Base-by-base conservation (phyloP, 2,329 filamentous ascomycete genomes). In the Diplodia seriata region DNA sequence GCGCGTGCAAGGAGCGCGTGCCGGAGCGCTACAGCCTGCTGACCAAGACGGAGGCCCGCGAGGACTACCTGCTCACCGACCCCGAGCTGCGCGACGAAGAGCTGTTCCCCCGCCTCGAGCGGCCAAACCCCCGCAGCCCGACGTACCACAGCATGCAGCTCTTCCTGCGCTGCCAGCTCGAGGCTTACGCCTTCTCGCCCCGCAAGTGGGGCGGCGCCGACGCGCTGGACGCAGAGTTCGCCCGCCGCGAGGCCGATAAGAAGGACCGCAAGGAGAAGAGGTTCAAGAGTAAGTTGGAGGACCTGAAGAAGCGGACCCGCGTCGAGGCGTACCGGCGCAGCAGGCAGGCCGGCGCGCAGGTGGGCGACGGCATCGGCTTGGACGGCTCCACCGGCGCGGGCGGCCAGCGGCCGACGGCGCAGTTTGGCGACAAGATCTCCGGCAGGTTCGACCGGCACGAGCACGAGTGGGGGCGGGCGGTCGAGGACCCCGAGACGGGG, bases 121-220 rank as follows among this genome's bases (percentile, higher is more conserved):
- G 90, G 40, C 94, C 95, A 1, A 99, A 99, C 74, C 95, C 95
- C 0, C 95, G 97, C 81, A 97, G 97, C 78, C 89, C 91, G 0
- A 93, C 94, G 68, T 99, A 93, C 92, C 93, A 97, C 78, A 93
- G 97, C 82, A 99, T 99, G 95, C 97, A 97, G 90, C 86, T 99
- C 2, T 99, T 95, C 77, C 84, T 99, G 26, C 90, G 95, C 0
- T 96, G 89, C 69, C 95, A 99, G 76, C 92, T 99, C 2, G 95
- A 99, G 76, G 93, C 93, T 68, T 97, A 97, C 76, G 95, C 94
- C 0, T 90, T 98, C 73, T 88, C 82, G 0, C 79, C 85, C 1
- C 89, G 88, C 71, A 97, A 97, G 81, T 99, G 95, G 95, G 95
- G 95, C 0, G 93, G 90, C 0, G 81, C 91, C 0, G 93, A 95